Evolutionary conservation across 257 asterid species (phyloP).

Genomic region (Paulownia fortunei): DNA sequence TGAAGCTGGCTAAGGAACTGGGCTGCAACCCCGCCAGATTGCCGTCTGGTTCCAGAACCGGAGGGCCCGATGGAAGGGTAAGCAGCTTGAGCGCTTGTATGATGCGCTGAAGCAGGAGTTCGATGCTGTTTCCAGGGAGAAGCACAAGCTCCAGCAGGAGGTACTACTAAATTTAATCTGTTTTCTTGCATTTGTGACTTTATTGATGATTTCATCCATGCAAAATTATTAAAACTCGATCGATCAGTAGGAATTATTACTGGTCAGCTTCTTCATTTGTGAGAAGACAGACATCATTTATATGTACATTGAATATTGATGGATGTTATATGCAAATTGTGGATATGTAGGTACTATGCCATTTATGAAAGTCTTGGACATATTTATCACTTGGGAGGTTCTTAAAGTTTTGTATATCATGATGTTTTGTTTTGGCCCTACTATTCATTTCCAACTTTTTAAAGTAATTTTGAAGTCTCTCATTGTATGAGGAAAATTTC

Average conservation of each 20-base stretch:
- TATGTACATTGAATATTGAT: not conserved
- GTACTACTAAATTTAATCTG: slow-evolving; percentile 27
- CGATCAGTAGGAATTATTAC: not conserved
- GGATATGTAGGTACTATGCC: not conserved
- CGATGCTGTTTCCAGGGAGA: slow-evolving; percentile 73
- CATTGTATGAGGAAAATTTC: not conserved
- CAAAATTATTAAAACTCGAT: not conserved
- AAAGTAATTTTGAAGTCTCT: not conserved
- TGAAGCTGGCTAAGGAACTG: slow-evolving; percentile 87
- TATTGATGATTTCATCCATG: not conserved
- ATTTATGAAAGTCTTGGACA: slow-evolving; percentile 39
- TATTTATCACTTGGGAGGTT: slow-evolving; percentile 38
- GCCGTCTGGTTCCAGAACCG: slow-evolving; percentile 99
- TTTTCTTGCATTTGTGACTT: not conserved
- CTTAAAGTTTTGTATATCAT: slow-evolving; percentile 15
- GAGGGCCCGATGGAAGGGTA: slow-evolving; percentile 92
- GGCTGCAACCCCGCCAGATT: slow-evolving; percentile 88
- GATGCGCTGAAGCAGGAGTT: slow-evolving; percentile 80
- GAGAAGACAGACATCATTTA: not conserved
- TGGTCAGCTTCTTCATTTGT: not conserved
- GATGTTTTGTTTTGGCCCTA: not conserved
- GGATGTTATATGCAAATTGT: not conserved
- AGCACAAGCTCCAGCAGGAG: slow-evolving; percentile 91
- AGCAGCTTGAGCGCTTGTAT: slow-evolving; percentile 85
- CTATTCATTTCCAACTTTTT: not conserved